Evolutionary conservation across 2,329 filamentous ascomycete species (phyloP).

Genomic region (Zymoseptoria brevis): DNA sequence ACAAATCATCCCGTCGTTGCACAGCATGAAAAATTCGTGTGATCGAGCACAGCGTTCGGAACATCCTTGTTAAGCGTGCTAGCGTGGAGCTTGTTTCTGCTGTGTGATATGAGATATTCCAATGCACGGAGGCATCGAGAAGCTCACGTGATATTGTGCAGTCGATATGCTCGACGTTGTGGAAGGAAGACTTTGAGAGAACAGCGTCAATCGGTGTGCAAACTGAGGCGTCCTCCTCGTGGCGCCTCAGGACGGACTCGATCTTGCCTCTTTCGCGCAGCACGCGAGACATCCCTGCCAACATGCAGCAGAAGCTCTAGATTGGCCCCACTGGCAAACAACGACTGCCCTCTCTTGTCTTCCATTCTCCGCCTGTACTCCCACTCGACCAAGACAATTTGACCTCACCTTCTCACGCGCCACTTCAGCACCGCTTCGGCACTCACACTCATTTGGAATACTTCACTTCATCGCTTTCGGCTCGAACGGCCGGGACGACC

Average conservation of each 20-base stretch:
- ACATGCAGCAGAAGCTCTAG: not conserved
- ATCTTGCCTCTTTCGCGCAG: not conserved
- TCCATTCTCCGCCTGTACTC: not conserved
- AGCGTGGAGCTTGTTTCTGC: not conserved
- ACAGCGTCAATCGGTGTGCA: not conserved
- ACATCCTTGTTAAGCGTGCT: not conserved
- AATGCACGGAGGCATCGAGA: not conserved
- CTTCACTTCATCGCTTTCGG: not conserved
- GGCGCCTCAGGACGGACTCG: not conserved
- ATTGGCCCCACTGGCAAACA: not conserved
- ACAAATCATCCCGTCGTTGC: not conserved
- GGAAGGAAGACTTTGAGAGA: not conserved
- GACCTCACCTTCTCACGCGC: not conserved
- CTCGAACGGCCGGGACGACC: not conserved
- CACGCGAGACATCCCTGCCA: not conserved
- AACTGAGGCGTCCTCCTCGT: no score
- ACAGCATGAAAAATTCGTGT: not conserved
- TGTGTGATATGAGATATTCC: not conserved
- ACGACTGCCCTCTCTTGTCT: not conserved
- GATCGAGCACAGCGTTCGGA: not conserved
- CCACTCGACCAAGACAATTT: not conserved
- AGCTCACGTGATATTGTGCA: not conserved
- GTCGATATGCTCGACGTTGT: not conserved
- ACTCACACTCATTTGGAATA: not conserved
- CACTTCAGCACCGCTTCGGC: not conserved